Evolutionary conservation across 2,329 filamentous ascomycete genomes (phyloP).

Genomic region (Aspergillus fijiensis): DNA sequence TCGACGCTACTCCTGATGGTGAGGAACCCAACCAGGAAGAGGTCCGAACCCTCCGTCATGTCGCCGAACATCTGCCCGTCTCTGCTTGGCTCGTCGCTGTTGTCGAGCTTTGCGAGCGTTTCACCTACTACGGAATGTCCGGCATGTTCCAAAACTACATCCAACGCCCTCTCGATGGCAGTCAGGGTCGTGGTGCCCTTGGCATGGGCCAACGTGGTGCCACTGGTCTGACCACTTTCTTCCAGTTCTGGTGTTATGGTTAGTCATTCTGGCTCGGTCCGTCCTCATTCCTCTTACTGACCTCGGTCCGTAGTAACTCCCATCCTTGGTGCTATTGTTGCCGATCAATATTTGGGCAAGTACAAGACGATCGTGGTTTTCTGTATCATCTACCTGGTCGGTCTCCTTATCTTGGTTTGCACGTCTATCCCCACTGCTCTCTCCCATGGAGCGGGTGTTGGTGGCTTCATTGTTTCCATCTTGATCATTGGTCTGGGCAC

Average conservation of each 20-base stretch:
- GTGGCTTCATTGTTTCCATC: conserved; percentile 56
- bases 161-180: conserved; percentile 42
- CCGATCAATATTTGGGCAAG: conserved; percentile 61
- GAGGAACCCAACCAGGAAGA: conserved; percentile 56
- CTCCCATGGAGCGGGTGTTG: conserved; percentile 51
- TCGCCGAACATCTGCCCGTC: conserved; percentile 56
- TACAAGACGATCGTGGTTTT: conserved; percentile 61
- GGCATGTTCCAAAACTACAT: conserved; percentile 60
- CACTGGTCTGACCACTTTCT: conserved; percentile 54
- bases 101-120: conserved; percentile 59
- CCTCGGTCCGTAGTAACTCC: conserved; percentile 48
- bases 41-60: conserved; percentile 50
- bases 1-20: conserved; percentile 44
- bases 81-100: conserved; percentile 59
- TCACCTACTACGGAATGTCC: conserved; percentile 58
- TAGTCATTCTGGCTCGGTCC: conserved; percentile 9
- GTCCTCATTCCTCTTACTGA: conserved; percentile 3
- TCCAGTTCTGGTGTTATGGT: conserved; percentile 57
- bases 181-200: conserved; percentile 41
- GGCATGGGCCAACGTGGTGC: conserved; percentile 47
- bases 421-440: conserved; percentile 57
- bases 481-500: conserved; percentile 66
- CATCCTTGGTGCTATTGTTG: conserved; percentile 58
- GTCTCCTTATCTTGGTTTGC: conserved; percentile 55
- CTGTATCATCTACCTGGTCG: conserved; percentile 58